Conservation (phyloP, 176 grass and related monocot genomes). For the Saccharum officinarum region DNA sequence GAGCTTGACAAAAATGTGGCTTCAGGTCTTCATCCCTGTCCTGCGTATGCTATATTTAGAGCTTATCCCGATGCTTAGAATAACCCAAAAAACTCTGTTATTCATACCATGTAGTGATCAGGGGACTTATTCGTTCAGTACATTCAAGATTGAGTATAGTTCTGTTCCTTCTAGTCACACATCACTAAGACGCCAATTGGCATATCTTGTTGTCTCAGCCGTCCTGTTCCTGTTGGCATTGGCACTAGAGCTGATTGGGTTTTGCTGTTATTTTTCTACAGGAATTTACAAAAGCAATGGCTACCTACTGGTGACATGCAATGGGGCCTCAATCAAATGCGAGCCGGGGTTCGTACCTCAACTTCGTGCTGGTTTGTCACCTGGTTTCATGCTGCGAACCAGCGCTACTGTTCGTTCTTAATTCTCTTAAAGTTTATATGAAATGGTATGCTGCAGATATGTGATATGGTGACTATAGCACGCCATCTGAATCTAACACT, state of each 20-base stretch:
- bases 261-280: constrained; percentile 24
- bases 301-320: constrained; percentile 77
- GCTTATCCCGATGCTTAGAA: neutral
- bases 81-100: neutral
- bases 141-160: neutral
- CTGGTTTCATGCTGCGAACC: neutral
- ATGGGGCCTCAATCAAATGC: constrained; percentile 98
- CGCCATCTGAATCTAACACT: constrained; percentile 82
- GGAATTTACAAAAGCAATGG: constrained; percentile 95
- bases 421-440: neutral
- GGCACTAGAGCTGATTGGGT: constrained; percentile 4
- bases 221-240: neutral
- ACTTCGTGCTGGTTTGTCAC: neutral
- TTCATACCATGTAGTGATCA: neutral
- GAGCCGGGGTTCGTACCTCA: constrained; percentile 76
- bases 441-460: constrained; percentile 69
- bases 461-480: constrained; percentile 97
- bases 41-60: neutral
- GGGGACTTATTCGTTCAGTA: neutral
- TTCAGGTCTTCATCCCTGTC: neutral
- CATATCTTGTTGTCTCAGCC: constrained; percentile 23
- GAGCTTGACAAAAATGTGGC: constrained; percentile 24
- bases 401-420: neutral
- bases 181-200: neutral
- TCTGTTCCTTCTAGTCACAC: neutral